Base-by-base conservation (phyloP, 371 early-diverging fungal species). In the Batkoa obscura region DNA sequence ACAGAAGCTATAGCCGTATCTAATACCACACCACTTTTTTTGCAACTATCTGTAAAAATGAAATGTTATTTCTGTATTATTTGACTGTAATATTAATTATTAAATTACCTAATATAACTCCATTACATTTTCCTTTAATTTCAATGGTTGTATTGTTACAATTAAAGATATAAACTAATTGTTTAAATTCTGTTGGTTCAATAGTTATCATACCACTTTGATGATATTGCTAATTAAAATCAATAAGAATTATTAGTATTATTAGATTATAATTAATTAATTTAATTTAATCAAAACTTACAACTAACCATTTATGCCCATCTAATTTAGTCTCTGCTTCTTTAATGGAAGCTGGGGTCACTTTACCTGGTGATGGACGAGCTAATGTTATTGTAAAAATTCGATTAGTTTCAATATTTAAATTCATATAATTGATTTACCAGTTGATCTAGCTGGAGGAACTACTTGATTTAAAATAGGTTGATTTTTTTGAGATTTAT, bases 401-500 rank as follows among this genome's bases (percentile, higher is more conserved):
- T 12, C 32, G 9, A 9, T n/a, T 12, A 47, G 31, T 9, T 32
- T 2, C 47, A 43, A 15, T 17, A n/a, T n/a, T n/a, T n/a, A n/a
- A n/a, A n/a, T n/a, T n/a, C n/a, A n/a, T n/a, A n/a, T n/a, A n/a
- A n/a, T n/a, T n/a, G 8, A 8, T 43, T 43, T 63, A 70, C 66
- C 65, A 47, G 61, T 30, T 8, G 47, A 56, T 43, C 17, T 41
- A n/a, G 47, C 57, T 35, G 50, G 58, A 5, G 52, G 32, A 1
- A 39, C 34, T 12, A 60, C 47, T 2, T 76, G 78, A 30, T 94
- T 79, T 15, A 94, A 68, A 15, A 72, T 76, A 0, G 94, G 94
- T n/a, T n/a, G n/a, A 72, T 93, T 94, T 70, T 95, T 95, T 65
- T 95, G 81, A 54, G 76, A 77, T 71, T 82, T 86, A 58, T 92